These are phyloP conservation scores for Alternaria sp. DNA, from an alignment of 2,329 filamentous ascomycete genomes.

Conservation along the genomic window DNA sequence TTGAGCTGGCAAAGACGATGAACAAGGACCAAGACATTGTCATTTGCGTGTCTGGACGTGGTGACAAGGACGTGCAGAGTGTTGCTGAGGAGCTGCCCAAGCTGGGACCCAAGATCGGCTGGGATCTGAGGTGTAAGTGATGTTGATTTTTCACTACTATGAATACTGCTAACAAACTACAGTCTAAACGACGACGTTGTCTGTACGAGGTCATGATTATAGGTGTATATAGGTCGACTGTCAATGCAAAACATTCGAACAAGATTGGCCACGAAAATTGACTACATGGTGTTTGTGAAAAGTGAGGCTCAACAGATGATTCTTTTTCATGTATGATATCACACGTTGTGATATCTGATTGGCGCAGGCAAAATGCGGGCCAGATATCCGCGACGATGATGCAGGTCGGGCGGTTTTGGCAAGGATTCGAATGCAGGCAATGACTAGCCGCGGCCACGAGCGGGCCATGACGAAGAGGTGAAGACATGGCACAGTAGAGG, in stretches of 20 bases:
- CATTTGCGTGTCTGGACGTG: conserved; percentile 90
- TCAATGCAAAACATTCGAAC: background rate
- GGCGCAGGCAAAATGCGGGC: conserved; percentile 9
- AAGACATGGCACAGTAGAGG: background rate
- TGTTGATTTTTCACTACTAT: background rate
- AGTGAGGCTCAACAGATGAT: background rate
- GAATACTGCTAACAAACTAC: conserved; percentile 27
- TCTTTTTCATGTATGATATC: background rate
- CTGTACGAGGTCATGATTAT: background rate
- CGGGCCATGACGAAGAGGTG: background rate
- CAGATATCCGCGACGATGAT: conserved; percentile 10
- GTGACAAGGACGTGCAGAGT: conserved; percentile 98
- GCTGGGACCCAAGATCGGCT: conserved; percentile 86
- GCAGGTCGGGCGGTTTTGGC: conserved; percentile 10
- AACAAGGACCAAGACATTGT: conserved; percentile 87
- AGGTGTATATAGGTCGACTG: conserved; percentile 2
- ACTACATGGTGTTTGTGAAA: background rate
- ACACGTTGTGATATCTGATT: conserved; percentile 23
- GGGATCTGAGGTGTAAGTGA: conserved; percentile 66
- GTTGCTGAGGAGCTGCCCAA: conserved; percentile 93
- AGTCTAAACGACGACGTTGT: conserved; percentile 32
- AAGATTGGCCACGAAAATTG: background rate
- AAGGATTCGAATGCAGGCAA: conserved; percentile 14
- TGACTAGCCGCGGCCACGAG: conserved; percentile 6
- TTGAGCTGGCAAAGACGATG: conserved; percentile 94